A percentile compares a stretch with the other conserved stretches of the same genome.
Conservation (phyloP, 139 green algal genomes). For the Chlorella sorokiniana region DNA sequence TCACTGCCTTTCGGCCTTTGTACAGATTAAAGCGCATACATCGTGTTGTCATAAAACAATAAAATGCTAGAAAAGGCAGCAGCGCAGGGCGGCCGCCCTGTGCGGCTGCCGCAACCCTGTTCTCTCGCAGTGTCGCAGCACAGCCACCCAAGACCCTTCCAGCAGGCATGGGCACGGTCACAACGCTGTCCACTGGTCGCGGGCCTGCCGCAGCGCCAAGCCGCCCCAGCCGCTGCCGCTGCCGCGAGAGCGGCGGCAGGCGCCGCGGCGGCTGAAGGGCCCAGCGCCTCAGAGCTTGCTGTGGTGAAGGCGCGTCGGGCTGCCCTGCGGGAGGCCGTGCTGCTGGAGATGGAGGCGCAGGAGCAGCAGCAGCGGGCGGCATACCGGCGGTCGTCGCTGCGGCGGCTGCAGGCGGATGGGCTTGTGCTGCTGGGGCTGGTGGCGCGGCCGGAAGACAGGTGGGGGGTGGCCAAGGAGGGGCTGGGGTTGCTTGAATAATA, state of each 20-base stretch:
- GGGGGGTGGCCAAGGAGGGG: background rate
- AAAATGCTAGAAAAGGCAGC: too few relatives aligned
- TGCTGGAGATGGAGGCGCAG: conserved; percentile 26
- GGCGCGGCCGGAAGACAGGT: background rate
- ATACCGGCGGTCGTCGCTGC: conserved; percentile 9
- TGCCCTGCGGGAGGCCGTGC: conserved; percentile 14
- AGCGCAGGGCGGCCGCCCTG: too few relatives aligned
- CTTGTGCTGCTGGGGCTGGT: conserved; percentile 26
- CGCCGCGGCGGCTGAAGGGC: background rate
- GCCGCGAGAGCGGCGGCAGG: background rate
- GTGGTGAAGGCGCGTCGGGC: conserved; percentile 20
- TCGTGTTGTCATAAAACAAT: too few relatives aligned
- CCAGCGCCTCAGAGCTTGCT: background rate
- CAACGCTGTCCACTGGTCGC: too few relatives aligned
- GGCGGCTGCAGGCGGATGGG: conserved; percentile 6
- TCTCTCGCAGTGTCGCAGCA: too few relatives aligned
- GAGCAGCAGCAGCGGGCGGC: conserved; percentile 1
- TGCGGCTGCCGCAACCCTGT: too few relatives aligned
- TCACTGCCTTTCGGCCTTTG: too few relatives aligned
- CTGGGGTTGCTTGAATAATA: background rate
- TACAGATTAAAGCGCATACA: too few relatives aligned
- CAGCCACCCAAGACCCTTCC: too few relatives aligned
- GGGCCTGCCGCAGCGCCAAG: background rate
- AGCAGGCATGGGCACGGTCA: too few relatives aligned
- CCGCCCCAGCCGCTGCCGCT: background rate